Evolutionary conservation across 441 rosid species (phyloP).

Genomic region (Croton setiger): DNA sequence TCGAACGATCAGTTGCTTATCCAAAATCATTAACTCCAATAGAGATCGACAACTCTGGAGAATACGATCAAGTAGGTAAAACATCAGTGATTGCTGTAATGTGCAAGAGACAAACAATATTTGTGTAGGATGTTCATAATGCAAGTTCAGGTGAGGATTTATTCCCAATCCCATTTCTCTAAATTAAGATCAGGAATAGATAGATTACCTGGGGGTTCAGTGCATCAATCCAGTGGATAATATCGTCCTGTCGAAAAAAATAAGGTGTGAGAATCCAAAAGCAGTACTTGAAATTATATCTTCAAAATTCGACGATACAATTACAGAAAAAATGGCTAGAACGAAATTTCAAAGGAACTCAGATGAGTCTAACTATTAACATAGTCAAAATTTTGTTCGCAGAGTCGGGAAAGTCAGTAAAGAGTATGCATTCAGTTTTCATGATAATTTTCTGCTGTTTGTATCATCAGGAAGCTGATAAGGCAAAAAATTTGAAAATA

Average conservation of each 20-base stretch:
- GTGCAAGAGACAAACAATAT: neutral
- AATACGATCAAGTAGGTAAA: constrained; percentile 9
- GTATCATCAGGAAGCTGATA: neutral
- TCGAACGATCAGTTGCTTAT: constrained; percentile 55
- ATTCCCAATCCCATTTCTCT: too few relatives aligned
- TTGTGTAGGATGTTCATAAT: neutral
- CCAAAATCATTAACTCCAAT: constrained; percentile 73
- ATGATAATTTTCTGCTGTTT: neutral
- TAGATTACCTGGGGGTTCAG: constrained; percentile 85
- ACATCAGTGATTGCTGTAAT: neutral
- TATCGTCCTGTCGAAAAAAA: constrained; percentile 50
- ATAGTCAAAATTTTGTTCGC: neutral
- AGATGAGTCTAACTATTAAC: neutral
- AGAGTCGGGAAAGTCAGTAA: neutral
- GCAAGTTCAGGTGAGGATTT: neutral
- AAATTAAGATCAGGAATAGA: constrained; percentile 10
- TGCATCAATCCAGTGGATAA: constrained; percentile 57
- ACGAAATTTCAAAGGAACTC: neutral
- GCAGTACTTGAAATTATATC: neutral
- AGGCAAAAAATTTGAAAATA: neutral
- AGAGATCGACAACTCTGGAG: constrained; percentile 73
- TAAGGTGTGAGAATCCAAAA: too few relatives aligned
- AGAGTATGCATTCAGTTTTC: neutral
- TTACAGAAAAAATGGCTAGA: neutral
- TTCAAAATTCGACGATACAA: too few relatives aligned